phyloP scores from a whole-genome alignment of 164 flowering plant genomes.

The Chimonanthus praecox region DNA sequence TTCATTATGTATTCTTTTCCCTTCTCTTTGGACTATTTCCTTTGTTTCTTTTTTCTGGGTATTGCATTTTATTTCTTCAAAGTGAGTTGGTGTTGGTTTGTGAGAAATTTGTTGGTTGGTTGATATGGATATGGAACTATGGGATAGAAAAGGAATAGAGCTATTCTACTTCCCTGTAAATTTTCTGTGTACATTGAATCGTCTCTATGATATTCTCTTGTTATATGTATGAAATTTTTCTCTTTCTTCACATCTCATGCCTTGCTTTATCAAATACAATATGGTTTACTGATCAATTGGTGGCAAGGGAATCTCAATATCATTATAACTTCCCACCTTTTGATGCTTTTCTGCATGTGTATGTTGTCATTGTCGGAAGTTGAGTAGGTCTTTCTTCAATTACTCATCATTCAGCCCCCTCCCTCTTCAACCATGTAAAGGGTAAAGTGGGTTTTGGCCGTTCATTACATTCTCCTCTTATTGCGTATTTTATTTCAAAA shows the following conservation, averaged over 20 bases:
- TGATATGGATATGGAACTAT: conserved; percentile 1
- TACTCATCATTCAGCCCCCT: background rate
- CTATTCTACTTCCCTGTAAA: conserved; percentile 12
- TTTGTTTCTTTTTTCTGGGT: conserved; percentile 2
- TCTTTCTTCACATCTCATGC: background rate
- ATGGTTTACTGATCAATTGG: background rate
- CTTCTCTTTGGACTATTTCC: conserved; percentile 2
- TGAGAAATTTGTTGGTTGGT: conserved; percentile 7
- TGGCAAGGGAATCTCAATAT: background rate
- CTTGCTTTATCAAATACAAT: background rate
- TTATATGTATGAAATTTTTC: background rate
- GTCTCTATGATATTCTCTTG: conserved; percentile 1
- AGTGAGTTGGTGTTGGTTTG: conserved; percentile 12
- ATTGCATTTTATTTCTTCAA: background rate
- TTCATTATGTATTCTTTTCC: background rate
- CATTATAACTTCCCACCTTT: background rate
- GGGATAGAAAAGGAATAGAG: conserved; percentile 1
- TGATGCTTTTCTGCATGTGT: background rate
- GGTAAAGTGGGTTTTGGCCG: background rate
- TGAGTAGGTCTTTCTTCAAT: background rate
- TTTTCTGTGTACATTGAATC: conserved; percentile 9
- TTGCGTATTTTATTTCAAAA: background rate
- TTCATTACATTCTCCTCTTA: background rate
- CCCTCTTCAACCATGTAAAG: background rate
- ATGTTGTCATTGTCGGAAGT: background rate